These are phyloP conservation scores for Aureobasidium zeae DNA, from an alignment of 2,329 filamentous ascomycete species.

Conservation along the genomic window DNA sequence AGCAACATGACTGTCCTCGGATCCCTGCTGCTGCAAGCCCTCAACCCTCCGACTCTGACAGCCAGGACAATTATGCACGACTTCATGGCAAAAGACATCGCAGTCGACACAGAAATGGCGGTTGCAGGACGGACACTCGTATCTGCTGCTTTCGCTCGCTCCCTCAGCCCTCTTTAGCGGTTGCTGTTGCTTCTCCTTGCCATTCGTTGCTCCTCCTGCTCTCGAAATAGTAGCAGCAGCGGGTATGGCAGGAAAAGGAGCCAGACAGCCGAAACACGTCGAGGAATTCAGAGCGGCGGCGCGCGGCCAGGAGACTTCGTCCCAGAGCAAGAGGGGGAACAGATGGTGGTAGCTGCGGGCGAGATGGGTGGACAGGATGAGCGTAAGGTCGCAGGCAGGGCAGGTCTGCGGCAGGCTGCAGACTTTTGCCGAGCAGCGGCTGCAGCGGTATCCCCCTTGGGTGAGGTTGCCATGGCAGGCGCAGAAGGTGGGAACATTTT, in stretches of 20 bases:
- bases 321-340: constrained; percentile 84
- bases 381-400: constrained; percentile 78
- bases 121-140: constrained; percentile 77
- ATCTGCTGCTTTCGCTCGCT: constrained; percentile 76
- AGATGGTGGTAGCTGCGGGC: constrained; percentile 90
- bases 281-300: constrained; percentile 41
- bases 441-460: constrained; percentile 82
- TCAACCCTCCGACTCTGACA: constrained; percentile 49
- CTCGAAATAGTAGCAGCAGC: too few relatives aligned
- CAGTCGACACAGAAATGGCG: constrained; percentile 98
- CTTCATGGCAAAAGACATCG: constrained; percentile 88
- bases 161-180: constrained; percentile 30
- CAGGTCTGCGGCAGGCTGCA: constrained; percentile 86
- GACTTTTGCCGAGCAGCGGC: constrained; percentile 78
- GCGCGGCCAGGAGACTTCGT: constrained; percentile 74
- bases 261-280: constrained; percentile 71
- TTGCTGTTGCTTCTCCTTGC: constrained; percentile 11
- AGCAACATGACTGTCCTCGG: neutral
- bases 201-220: too few relatives aligned
- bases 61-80: constrained; percentile 91
- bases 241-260: constrained; percentile 54
- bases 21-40: neutral
- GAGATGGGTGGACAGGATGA: constrained; percentile 88
- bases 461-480: constrained; percentile 80
- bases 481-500: constrained; percentile 65